Conservation (phyloP, 179 eudicot species). For the Silene vulgaris region DNA sequence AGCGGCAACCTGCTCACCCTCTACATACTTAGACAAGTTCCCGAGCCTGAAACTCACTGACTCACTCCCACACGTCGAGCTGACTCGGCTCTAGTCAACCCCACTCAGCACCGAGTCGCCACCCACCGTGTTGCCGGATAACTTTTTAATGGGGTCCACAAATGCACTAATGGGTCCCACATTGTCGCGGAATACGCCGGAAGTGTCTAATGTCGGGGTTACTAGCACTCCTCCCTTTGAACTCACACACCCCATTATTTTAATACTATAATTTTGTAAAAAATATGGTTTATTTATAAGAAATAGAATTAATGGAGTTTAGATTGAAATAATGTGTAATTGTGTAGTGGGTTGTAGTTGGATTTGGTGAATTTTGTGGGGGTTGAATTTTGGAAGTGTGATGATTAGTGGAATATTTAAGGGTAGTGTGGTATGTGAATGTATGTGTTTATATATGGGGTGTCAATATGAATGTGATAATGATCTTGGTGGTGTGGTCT, state of each 20-base stretch:
- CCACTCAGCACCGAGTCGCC: slow-evolving; percentile 46
- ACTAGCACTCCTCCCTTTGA: slow-evolving; percentile 82
- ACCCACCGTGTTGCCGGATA: not conserved
- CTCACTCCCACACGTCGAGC: slow-evolving; percentile 38
- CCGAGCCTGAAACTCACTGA: slow-evolving; percentile 81
- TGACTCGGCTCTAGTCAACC: slow-evolving; percentile 51
- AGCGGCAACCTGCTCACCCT: slow-evolving; percentile 88
- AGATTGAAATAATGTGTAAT: not conserved
- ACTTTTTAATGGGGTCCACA: slow-evolving; percentile 14
- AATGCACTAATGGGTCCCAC: slow-evolving; percentile 3
- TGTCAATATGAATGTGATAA: not conserved
- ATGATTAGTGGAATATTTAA: not conserved
- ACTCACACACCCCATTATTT: slow-evolving; percentile 71
- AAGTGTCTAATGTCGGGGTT: slow-evolving; percentile 78
- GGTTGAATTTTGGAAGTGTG: not conserved
- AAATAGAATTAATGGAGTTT: not conserved
- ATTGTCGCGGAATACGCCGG: slow-evolving; percentile 53
- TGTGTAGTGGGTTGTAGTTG: slow-evolving; percentile 6
- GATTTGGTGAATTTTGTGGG: not conserved
- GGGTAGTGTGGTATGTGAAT: not conserved
- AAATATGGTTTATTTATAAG: no score
- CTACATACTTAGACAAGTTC: slow-evolving; percentile 70
- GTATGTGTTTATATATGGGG: no score
- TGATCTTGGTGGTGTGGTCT: not conserved
- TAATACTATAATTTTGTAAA: no score